phyloP scores from a whole-genome alignment of 2,329 filamentous ascomycete species.

The Laburnicola sp. region DNA sequence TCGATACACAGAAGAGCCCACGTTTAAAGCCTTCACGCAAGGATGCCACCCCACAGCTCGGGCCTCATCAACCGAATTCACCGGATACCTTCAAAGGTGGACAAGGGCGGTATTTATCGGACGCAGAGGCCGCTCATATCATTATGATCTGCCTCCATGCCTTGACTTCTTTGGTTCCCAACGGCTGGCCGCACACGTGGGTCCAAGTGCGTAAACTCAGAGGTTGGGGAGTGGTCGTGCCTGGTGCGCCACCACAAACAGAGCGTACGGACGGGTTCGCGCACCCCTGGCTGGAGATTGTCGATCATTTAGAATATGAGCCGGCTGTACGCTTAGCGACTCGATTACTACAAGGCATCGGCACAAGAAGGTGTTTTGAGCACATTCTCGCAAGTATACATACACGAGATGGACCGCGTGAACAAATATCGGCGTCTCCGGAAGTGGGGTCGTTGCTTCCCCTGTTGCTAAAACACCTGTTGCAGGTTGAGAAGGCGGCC shows the following conservation, averaged over 20 bases:
- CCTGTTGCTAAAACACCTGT: slow-evolving; percentile 31
- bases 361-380: slow-evolving; percentile 53
- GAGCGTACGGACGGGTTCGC: slow-evolving; percentile 26
- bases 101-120: slow-evolving; percentile 29
- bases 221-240: slow-evolving; percentile 43
- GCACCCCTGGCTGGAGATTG: slow-evolving; percentile 39
- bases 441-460: slow-evolving; percentile 15
- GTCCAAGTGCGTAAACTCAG: slow-evolving; percentile 43
- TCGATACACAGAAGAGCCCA: slow-evolving; percentile 32
- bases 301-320: slow-evolving; percentile 55
- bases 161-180: slow-evolving; percentile 40
- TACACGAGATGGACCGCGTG: not conserved
- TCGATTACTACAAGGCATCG: slow-evolving; percentile 54
- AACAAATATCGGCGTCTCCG: not conserved
- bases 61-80: not conserved
- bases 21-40: slow-evolving; percentile 25
- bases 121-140: slow-evolving; percentile 46
- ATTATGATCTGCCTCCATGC: slow-evolving; percentile 48
- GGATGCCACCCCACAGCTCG: slow-evolving; percentile 1
- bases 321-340: slow-evolving; percentile 55
- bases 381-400: slow-evolving; percentile 48
- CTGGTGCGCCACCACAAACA: slow-evolving; percentile 19
- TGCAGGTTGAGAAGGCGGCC: slow-evolving; percentile 26
- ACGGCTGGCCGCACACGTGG: slow-evolving; percentile 39
- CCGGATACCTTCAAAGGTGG: not conserved